phyloP scores from a whole-genome alignment of 352 stramenopile species.

The Phytophthora citrophthora region DNA sequence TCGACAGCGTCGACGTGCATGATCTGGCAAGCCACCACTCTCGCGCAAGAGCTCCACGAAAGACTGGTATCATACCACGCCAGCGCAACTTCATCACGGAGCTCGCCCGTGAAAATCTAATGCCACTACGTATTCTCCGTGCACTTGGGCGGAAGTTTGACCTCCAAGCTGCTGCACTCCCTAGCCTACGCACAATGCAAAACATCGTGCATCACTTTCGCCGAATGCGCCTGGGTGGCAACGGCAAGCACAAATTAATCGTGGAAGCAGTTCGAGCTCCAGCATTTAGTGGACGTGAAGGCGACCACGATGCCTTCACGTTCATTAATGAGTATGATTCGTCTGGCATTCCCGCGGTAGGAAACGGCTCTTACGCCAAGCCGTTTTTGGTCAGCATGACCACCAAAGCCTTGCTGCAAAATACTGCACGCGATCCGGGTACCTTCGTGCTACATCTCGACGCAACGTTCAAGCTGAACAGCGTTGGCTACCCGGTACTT shows the following conservation, averaged over 20 bases:
- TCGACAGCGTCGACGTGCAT: too few species aligned
- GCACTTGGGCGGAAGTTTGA: neutral
- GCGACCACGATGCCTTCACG: conserved; percentile 13
- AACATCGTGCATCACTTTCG: neutral
- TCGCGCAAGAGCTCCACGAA: too few species aligned
- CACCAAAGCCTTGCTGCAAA: too few species aligned
- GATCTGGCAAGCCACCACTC: too few species aligned
- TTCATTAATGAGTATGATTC: neutral
- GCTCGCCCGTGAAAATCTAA: too few species aligned
- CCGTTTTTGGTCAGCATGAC: too few species aligned
- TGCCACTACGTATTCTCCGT: too few species aligned
- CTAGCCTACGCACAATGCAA: neutral
- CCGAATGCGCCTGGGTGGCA: neutral
- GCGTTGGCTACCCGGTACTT: conserved; percentile 5
- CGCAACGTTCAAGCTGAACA: conserved; percentile 10
- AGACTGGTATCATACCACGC: too few species aligned
- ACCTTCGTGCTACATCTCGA: neutral
- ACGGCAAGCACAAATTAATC: neutral
- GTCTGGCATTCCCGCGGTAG: neutral
- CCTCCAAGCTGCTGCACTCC: neutral
- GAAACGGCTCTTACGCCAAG: conserved; percentile 12
- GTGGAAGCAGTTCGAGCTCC: neutral
- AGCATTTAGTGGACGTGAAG: conserved; percentile 13
- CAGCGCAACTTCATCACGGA: too few species aligned
- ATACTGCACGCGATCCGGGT: too few species aligned